Evolutionary conservation across 2,329 filamentous ascomycete genomes (phyloP), one percentile per base, ranked within the genome.

Genomic region (Apiospora malaysiana): DNA sequence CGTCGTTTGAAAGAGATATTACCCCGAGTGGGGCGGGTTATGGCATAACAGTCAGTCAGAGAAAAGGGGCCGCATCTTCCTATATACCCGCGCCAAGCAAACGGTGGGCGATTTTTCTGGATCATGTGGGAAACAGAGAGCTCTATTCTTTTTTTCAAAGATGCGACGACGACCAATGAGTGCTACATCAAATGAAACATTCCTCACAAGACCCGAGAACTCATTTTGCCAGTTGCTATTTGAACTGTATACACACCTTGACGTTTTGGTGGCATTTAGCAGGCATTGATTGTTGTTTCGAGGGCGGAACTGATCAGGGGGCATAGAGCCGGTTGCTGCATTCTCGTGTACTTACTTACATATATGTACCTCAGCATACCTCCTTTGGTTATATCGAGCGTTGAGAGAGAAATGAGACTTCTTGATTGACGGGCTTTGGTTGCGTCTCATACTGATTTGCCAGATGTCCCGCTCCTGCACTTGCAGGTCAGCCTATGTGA

Each of bases 31-130:
- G 56, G 56, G 21, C 56, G 21, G 18, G 9, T 18, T 12, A 63
- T 23, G 32, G 32, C 56, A 25, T 43, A 14, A 37, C 32, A 45
- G n/a, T 67, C 66, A 47, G 27, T 32, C 32, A 4, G 6, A 32
- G 10, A 18, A 45, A 18, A 45, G 14, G 42, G 40, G 23, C 42
- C 66, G 37, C 27, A 47, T 67, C 42, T 45, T 67, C 32, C 66
- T 47, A 67, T 67, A 67, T 67, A 67, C 66, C 45, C 40, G 66
- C 66, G 43, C 43, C 66, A 68, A 68, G 66, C 43, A 32, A 27
- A 45, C 23, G 66, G 42, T 37, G 42, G 66, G 66, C 40, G 40
- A 67, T 37, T 68, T 66, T 68, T 21, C 66, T 37, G 43, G 66
- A 68, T 27, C 25, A 68, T 47, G 66, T 40, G 56, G 32, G 56